These are phyloP conservation scores for Paraconiothyrium brasiliense DNA, from an alignment of 2,329 filamentous ascomycete genomes.

Conservation along the genomic window DNA sequence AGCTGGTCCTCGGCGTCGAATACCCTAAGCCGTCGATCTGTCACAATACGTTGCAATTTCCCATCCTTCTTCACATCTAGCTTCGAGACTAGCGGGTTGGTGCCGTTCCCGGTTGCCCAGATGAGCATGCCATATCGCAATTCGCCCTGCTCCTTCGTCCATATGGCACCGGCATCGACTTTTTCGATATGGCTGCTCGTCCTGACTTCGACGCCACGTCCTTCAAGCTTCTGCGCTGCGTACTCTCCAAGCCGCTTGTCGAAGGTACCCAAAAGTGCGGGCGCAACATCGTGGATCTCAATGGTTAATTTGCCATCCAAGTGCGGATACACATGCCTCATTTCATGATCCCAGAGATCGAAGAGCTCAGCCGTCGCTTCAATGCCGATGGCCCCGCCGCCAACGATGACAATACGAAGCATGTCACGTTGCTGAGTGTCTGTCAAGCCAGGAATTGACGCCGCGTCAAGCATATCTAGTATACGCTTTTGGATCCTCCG, in stretches of 20 bases:
- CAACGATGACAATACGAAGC: conserved; percentile 5
- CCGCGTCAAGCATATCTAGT: conserved; percentile 3
- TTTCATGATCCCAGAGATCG: conserved; percentile 6
- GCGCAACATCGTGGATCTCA: conserved; percentile 11
- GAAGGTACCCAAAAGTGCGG: conserved; percentile 7
- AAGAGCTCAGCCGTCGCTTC: conserved; percentile 12
- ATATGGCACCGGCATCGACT: conserved; percentile 9
- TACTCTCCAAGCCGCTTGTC: conserved; percentile 13
- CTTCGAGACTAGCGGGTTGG: conserved; percentile 4
- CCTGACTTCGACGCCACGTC: background rate
- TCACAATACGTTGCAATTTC: conserved; percentile 10
- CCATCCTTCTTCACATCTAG: conserved; percentile 11
- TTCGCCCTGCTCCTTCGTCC: conserved; percentile 8
- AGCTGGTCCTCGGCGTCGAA: conserved; percentile 2
- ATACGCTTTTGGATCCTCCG: conserved; percentile 8
- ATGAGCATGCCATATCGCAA: conserved; percentile 7
- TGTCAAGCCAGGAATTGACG: conserved; percentile 11
- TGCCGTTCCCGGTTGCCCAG: conserved; percentile 11
- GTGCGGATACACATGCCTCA: conserved; percentile 11
- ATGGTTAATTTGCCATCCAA: conserved; percentile 5
- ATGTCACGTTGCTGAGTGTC: conserved; percentile 7
- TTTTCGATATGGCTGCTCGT: conserved; percentile 10
- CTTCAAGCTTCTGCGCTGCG: conserved; percentile 5
- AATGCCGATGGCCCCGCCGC: conserved; percentile 12
- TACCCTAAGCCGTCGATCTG: conserved; percentile 7